A percentile compares a stretch with the other conserved stretches of the same genome.
Evolutionary conservation across 257 asterid species (phyloP).

Genomic region (Dorcoceras hygrometricum): DNA sequence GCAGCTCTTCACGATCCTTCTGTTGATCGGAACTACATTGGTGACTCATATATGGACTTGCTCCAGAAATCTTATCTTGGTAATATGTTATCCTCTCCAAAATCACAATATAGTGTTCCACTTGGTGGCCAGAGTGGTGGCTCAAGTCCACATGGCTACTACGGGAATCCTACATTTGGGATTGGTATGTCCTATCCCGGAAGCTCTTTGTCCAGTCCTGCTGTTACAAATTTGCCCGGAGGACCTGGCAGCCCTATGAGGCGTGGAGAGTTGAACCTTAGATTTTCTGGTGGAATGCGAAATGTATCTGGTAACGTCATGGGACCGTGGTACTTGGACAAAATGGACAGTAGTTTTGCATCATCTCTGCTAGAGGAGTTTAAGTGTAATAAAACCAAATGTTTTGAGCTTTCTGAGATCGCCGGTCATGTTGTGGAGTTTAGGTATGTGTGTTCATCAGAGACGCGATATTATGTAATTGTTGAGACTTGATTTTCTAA

Average conservation of each 20-base stretch:
- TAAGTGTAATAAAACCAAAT: slow-evolving; percentile 79
- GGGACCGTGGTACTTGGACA: slow-evolving; percentile 88
- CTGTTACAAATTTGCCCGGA: slow-evolving; percentile 54
- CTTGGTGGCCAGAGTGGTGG: slow-evolving; percentile 44
- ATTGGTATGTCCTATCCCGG: slow-evolving; percentile 82
- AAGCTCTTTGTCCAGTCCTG: slow-evolving; percentile 67
- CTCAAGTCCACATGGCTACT: slow-evolving; percentile 74
- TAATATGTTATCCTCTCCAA: slow-evolving; percentile 61
- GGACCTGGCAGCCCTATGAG: slow-evolving; percentile 87
- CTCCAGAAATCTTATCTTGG: slow-evolving; percentile 84
- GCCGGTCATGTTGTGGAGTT: slow-evolving; percentile 94
- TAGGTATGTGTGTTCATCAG: slow-evolving; percentile 45
- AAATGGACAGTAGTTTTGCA: slow-evolving; percentile 56
- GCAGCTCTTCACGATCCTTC: slow-evolving; percentile 73
- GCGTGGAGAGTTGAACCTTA: slow-evolving; percentile 63
- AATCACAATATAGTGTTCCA: slow-evolving; percentile 65
- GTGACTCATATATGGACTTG: slow-evolving; percentile 67
- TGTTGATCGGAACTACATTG: slow-evolving; percentile 59
- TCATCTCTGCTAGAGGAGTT: slow-evolving; percentile 91
- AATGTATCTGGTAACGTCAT: slow-evolving; percentile 60
- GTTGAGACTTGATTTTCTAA: slow-evolving; percentile 25
- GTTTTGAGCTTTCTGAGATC: slow-evolving; percentile 88
- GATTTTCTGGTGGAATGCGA: slow-evolving; percentile 68
- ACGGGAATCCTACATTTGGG: slow-evolving; percentile 62
- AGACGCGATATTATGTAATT: background rate